These are phyloP conservation scores for Rhizopus sp. DNA, from an alignment of 371 early-diverging fungal species.

Conservation along the genomic window DNA sequence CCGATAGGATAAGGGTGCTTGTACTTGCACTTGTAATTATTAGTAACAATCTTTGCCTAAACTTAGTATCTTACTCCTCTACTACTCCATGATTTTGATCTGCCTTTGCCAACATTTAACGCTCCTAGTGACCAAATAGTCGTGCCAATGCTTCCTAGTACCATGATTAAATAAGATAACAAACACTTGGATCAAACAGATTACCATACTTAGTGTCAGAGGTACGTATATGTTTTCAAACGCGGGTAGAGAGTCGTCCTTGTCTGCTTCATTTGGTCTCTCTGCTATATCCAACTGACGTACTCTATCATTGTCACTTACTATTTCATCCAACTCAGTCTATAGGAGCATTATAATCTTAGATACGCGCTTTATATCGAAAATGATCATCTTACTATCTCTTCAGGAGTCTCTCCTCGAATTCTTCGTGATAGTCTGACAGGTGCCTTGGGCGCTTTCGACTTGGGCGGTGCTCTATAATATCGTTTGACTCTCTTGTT, in stretches of 20 bases:
- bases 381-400: conserved; percentile 26
- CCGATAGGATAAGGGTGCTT: conserved; percentile 63
- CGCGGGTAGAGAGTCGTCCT: neutral
- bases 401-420: conserved; percentile 43
- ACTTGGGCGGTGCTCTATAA: conserved; percentile 5
- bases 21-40: conserved; percentile 45
- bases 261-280: conserved; percentile 9
- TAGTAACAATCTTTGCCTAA: neutral
- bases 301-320: conserved; percentile 40
- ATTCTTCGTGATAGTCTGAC: conserved; percentile 36
- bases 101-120: conserved; percentile 32
- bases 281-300: conserved; percentile 21
- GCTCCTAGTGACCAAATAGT: conserved; percentile 46
- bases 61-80: conserved; percentile 31
- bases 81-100: conserved; percentile 49
- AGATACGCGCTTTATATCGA: neutral
- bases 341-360: conserved; percentile 3
- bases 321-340: conserved; percentile 34
- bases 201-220: conserved; percentile 32
- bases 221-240: conserved; percentile 29
- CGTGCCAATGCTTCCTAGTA: conserved; percentile 35
- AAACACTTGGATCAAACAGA: conserved; percentile 16
- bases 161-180: neutral
- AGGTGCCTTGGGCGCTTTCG: conserved; percentile 4
- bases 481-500: conserved; percentile 3